Evolutionary conservation across 441 rosid genomes (phyloP).

Genomic region (Pelargonium fulgidum): DNA sequence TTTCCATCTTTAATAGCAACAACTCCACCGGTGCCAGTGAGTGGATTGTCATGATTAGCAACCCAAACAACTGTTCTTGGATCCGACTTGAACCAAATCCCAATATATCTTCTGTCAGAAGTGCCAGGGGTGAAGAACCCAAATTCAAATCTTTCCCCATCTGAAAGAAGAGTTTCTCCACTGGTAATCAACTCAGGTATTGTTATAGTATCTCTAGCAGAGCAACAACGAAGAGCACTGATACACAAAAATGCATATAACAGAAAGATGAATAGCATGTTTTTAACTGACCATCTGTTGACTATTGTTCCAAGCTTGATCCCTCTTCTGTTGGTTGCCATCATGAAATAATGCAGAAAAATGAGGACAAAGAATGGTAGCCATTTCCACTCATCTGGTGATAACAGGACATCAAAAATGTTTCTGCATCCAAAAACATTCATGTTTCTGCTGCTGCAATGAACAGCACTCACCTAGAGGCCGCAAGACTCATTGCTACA

Average conservation of each 20-base stretch:
- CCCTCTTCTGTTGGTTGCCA: not conserved
- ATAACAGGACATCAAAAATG: not conserved
- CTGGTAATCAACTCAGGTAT: conserved; percentile 19
- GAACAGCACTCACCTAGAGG: no score
- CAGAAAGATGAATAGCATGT: conserved; percentile 14
- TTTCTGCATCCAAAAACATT: not conserved
- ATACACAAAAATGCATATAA: conserved; percentile 23
- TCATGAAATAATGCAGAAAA: not conserved
- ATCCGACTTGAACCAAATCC: conserved; percentile 43
- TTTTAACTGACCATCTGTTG: not conserved
- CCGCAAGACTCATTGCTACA: no score
- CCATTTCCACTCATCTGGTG: not conserved
- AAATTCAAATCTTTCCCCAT: conserved; percentile 37
- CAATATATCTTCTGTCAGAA: conserved; percentile 39
- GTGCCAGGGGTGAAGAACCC: conserved; percentile 61
- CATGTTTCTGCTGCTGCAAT: not conserved
- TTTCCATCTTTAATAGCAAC: conserved; percentile 34
- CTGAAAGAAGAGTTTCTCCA: conserved; percentile 43
- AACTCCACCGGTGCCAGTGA: conserved; percentile 24
- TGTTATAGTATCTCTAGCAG: conserved; percentile 29
- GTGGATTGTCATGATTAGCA: conserved; percentile 46
- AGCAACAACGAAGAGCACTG: conserved; percentile 24
- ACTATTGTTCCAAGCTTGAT: not conserved
- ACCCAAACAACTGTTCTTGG: conserved; percentile 54
- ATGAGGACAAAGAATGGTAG: not conserved